Evolutionary conservation across 305 asterid species (phyloP), one percentile per base, ranked within the genome.

Genomic region (Fraxinus ornus): DNA sequence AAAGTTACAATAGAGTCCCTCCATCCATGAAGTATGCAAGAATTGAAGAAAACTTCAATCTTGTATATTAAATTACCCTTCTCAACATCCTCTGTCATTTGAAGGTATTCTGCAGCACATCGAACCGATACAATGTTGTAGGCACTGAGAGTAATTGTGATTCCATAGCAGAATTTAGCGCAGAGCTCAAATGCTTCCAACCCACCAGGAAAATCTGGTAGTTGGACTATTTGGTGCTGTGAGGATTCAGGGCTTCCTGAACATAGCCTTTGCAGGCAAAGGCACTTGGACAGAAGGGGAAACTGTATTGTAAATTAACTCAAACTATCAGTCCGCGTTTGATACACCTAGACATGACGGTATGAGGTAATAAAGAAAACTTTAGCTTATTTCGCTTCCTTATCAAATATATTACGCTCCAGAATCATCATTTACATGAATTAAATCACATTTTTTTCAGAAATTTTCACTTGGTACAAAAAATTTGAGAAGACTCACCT

Each of bases 101-200:
- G 95, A 1, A 95, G 93, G 60, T 91, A 94, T 55, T 94, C 97
- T 1, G 98, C 92, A 0, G 97, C 98, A 49, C 98, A 90, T 4
- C 97, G 88, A 15, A 87, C 88, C 0, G 95, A 68, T 21, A 94
- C 97, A 7, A 94, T 80, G 91, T 93, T 94, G 91, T 86, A 87
- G 71, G 97, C 97, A 21, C 97, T 93, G 10, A 94, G 88, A 74
- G 97, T 94, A 78, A 93, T 87, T 17, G 95, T 93, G 76, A 93
- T 94, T 24, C 97, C 97, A 70, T 94, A 94, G 86, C 98, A 94
- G 92, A 95, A 95, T 78, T 95, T 95, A 0, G 98, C 98, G 75
- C 98, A 95, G 3, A 88, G 41, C 41, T 95, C 98, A 72, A 95
- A 95, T 3, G 98, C 94, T 78, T 92, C 97, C 2, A 86, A 82